Conservation (phyloP, 2,329 filamentous ascomycete species). For the Paramyrothecium roridum region DNA sequence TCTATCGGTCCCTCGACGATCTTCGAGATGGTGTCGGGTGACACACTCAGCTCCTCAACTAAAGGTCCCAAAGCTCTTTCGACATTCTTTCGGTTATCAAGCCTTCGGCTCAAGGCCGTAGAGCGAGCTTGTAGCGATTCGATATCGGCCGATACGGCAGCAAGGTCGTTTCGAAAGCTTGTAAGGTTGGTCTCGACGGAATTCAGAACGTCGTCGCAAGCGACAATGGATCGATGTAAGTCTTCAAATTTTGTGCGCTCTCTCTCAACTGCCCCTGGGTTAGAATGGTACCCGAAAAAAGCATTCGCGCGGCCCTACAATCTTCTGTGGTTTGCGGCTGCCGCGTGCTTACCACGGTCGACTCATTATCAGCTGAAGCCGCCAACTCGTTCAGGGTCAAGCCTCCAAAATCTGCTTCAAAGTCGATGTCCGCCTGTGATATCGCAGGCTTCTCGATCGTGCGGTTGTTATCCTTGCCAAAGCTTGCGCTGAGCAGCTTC, state of each 20-base stretch:
- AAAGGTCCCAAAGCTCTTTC: slow-evolving; percentile 84
- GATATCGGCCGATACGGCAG: slow-evolving; percentile 89
- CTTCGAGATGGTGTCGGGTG: slow-evolving; percentile 77
- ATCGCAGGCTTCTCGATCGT: slow-evolving; percentile 20
- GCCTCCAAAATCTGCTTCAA: slow-evolving; percentile 74
- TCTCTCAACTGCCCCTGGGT: slow-evolving; percentile 57
- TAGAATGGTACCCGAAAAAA: neutral
- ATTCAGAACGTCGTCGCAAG: slow-evolving; percentile 88
- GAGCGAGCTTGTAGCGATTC: slow-evolving; percentile 89
- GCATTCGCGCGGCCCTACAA: slow-evolving; percentile 49
- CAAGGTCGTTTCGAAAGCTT: slow-evolving; percentile 90
- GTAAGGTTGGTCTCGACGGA: slow-evolving; percentile 91
- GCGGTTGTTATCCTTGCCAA: slow-evolving; percentile 8
- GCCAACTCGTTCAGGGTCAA: slow-evolving; percentile 74
- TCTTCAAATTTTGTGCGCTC: slow-evolving; percentile 86
- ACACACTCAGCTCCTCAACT: slow-evolving; percentile 87
- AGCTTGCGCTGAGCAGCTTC: slow-evolving; percentile 34
- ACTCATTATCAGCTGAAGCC: slow-evolving; percentile 23
- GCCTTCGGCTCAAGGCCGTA: slow-evolving; percentile 72
- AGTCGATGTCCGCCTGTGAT: slow-evolving; percentile 52
- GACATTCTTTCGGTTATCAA: slow-evolving; percentile 86
- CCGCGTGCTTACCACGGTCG: slow-evolving; percentile 25
- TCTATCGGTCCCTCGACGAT: slow-evolving; percentile 89
- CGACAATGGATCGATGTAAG: slow-evolving; percentile 81
- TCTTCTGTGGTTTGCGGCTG: slow-evolving; percentile 65